Percentiles rank a stretch among this genome's conserved stretches.
phyloP scores from a whole-genome alignment of 164 flowering plant species.

The Warburgia ugandensis region DNA sequence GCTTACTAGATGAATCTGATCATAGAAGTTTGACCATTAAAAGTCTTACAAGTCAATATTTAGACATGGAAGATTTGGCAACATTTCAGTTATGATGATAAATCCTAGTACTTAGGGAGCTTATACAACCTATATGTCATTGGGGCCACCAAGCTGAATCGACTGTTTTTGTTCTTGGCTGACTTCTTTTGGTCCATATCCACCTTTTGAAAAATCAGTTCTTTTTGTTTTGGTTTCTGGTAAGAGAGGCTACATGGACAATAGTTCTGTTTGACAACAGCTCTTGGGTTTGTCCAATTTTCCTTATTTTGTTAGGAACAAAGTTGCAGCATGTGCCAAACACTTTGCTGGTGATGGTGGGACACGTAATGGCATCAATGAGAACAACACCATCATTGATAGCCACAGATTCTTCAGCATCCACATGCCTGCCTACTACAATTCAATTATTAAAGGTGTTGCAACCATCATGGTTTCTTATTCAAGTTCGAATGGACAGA shows the following conservation, averaged over 20 bases:
- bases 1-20: too few relatives aligned
- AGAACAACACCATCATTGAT: constrained; percentile 25
- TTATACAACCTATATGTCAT: background rate
- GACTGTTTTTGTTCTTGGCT: background rate
- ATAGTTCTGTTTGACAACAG: background rate
- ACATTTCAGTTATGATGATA: too few relatives aligned
- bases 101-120: too few relatives aligned
- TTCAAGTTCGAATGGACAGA: constrained; percentile 29
- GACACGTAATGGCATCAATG: constrained; percentile 30
- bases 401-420: constrained; percentile 19
- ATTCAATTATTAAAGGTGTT: constrained; percentile 26
- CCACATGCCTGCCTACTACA: constrained; percentile 25
- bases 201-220: too few relatives aligned
- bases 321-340: constrained; percentile 40
- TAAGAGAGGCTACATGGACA: background rate
- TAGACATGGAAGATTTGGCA: too few relatives aligned
- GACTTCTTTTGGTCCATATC: background rate
- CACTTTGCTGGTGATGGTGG: constrained; percentile 48
- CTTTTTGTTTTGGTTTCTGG: background rate
- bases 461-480: constrained; percentile 34
- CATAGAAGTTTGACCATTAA: too few relatives aligned
- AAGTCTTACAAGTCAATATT: too few relatives aligned
- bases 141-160: background rate
- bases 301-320: constrained; percentile 17
- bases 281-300: background rate